phyloP scores from a whole-genome alignment of 805 yeast species.

The Saccharomycopsis fibuligera region DNA sequence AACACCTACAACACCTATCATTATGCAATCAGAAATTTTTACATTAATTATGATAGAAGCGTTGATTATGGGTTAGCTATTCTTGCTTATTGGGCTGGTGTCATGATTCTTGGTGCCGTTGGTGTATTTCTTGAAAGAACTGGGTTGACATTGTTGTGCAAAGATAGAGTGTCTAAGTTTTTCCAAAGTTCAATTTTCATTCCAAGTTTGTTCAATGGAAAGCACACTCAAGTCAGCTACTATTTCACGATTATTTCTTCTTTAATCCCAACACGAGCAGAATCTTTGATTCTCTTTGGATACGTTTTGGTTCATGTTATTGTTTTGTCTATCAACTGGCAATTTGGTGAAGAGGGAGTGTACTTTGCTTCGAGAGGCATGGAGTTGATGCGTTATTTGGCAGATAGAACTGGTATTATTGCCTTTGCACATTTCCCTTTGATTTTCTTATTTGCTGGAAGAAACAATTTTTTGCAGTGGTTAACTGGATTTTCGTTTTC shows the following conservation, averaged over 20 bases:
- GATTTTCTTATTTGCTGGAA: slow-evolving; percentile 57
- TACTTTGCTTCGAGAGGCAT: slow-evolving; percentile 27
- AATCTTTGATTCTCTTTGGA: slow-evolving; percentile 30
- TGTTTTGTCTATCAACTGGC: slow-evolving; percentile 26
- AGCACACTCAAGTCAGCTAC: slow-evolving; percentile 25
- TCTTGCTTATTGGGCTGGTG: slow-evolving; percentile 16
- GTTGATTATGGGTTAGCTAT: slow-evolving; percentile 13
- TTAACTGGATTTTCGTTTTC: slow-evolving; percentile 59
- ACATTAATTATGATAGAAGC: slow-evolving; percentile 1
- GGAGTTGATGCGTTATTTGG: slow-evolving; percentile 36
- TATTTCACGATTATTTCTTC: slow-evolving; percentile 18
- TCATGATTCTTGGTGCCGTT: slow-evolving; percentile 7
- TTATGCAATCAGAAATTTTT: not conserved
- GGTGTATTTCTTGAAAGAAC: slow-evolving; percentile 8
- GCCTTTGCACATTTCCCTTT: slow-evolving; percentile 43
- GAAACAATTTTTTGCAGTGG: slow-evolving; percentile 60
- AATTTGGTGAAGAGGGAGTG: too few species aligned
- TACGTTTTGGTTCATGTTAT: slow-evolving; percentile 29
- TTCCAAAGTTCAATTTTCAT: slow-evolving; percentile 25
- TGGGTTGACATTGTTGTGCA: slow-evolving; percentile 8
- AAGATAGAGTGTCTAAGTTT: slow-evolving; percentile 8
- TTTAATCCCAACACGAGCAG: slow-evolving; percentile 34
- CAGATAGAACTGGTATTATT: slow-evolving; percentile 33
- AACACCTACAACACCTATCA: slow-evolving; percentile 5
- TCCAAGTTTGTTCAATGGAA: slow-evolving; percentile 26